Conservation (phyloP, 805 yeast genomes). For the Saccharomycopsis fodiens region DNA sequence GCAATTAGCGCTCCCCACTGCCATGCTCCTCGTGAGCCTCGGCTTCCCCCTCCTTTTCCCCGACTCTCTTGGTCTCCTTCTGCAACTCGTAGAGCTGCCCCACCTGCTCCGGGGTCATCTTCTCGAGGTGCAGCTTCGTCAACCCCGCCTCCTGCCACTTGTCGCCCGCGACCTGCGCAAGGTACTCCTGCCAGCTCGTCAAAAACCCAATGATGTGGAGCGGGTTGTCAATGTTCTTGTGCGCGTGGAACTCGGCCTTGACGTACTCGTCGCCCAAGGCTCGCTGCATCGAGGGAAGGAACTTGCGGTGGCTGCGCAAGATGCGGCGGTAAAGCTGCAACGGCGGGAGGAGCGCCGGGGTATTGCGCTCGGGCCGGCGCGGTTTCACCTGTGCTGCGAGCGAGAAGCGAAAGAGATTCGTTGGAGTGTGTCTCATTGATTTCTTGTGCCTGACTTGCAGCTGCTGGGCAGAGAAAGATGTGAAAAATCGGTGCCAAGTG, state of each 20-base stretch:
- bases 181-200: slow-evolving; percentile 89
- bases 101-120: slow-evolving; percentile 86
- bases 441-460: too few species aligned
- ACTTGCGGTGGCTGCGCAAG: slow-evolving; percentile 64
- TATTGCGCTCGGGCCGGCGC: slow-evolving; percentile 21
- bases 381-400: slow-evolving; percentile 12
- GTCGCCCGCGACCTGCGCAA: slow-evolving; percentile 49
- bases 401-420: too few species aligned
- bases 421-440: too few species aligned
- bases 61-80: slow-evolving; percentile 52
- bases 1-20: too few species aligned
- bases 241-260: slow-evolving; percentile 82
- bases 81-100: slow-evolving; percentile 60
- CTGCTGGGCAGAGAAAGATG: too few species aligned
- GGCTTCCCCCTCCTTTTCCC: slow-evolving; percentile 8
- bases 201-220: slow-evolving; percentile 89
- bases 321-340: slow-evolving; percentile 69
- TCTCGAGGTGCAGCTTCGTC: slow-evolving; percentile 58
- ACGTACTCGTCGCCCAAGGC: slow-evolving; percentile 87
- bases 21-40: too few species aligned
- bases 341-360: slow-evolving; percentile 71
- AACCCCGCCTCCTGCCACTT: slow-evolving; percentile 59
- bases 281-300: slow-evolving; percentile 61
- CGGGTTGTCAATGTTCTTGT: slow-evolving; percentile 77
- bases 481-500: too few species aligned